phyloP scores from a whole-genome alignment of 2,329 filamentous ascomycete genomes.

The Talaromyces sp. region DNA sequence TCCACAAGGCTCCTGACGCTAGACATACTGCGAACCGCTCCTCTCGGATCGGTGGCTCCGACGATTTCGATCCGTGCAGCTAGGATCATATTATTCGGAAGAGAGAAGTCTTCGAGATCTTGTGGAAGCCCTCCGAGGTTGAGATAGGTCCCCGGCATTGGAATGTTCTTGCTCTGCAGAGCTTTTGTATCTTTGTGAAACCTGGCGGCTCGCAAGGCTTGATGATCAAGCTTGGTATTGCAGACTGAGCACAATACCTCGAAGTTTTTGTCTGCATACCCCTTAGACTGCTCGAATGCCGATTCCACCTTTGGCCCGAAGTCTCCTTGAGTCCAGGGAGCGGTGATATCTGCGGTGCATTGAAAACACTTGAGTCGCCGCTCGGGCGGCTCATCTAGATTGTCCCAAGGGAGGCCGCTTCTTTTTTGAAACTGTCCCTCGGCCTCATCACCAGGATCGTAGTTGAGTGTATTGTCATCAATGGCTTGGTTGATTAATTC shows the following conservation, averaged over 20 bases:
- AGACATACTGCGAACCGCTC: not conserved
- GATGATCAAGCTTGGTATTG: constrained; percentile 47
- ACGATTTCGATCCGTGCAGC: not conserved
- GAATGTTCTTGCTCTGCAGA: constrained; percentile 44
- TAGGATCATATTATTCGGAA: not conserved
- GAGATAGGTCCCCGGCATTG: constrained; percentile 67
- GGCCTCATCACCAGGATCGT: constrained; percentile 44
- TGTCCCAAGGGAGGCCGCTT: constrained; percentile 58
- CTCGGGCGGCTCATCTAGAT: constrained; percentile 45
- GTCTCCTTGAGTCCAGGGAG: constrained; percentile 56
- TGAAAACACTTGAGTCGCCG: constrained; percentile 54
- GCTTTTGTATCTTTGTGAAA: constrained; percentile 55
- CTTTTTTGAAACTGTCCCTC: constrained; percentile 43
- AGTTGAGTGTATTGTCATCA: constrained; percentile 54
- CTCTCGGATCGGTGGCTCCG: not conserved
- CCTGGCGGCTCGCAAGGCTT: constrained; percentile 57
- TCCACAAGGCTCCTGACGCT: constrained; percentile 38
- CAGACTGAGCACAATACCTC: constrained; percentile 50
- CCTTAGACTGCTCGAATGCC: constrained; percentile 22
- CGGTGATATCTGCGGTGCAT: constrained; percentile 42
- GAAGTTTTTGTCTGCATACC: constrained; percentile 46
- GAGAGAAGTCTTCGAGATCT: not conserved
- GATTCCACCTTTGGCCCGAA: constrained; percentile 19
- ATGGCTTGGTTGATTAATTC: constrained; percentile 54
- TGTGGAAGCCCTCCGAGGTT: constrained; percentile 50